Conservation (phyloP, 108 stramenopile genomes). For the Parmales sp. region DNA sequence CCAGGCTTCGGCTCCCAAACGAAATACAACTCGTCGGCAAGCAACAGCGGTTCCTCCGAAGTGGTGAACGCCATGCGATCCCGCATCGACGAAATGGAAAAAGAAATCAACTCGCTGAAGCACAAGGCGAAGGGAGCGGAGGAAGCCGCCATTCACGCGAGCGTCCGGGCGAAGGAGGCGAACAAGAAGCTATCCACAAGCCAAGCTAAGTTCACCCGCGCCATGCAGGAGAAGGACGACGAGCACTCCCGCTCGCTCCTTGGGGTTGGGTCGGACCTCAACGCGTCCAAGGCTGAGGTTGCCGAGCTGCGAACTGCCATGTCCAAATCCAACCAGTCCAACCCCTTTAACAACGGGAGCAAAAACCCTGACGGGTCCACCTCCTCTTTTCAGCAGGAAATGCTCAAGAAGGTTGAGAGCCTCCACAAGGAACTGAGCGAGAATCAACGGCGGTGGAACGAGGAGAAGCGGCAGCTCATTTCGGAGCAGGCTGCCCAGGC, state of each 20-base stretch:
- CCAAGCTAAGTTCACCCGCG: not conserved
- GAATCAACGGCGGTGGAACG: slow-evolving; percentile 4
- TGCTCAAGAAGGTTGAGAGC: not conserved
- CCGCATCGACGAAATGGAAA: slow-evolving; percentile 1
- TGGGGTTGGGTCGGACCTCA: not conserved
- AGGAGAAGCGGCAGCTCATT: not conserved
- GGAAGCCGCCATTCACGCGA: not conserved
- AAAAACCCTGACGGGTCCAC: no score
- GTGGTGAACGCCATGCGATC: slow-evolving; percentile 8
- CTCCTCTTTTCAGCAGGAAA: not conserved
- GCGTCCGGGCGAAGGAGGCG: not conserved
- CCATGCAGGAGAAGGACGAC: slow-evolving; percentile 9
- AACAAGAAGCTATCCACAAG: not conserved
- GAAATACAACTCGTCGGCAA: no score
- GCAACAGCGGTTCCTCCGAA: not conserved
- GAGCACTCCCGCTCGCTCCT: not conserved
- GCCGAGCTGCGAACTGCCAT: not conserved
- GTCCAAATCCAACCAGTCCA: not conserved
- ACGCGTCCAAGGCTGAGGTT: not conserved
- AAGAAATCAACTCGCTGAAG: not conserved
- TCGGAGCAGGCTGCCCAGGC: not conserved
- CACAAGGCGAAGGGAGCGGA: slow-evolving; percentile 5
- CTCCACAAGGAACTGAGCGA: not conserved
- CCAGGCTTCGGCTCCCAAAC: not conserved
- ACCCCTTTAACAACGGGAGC: not conserved